Conservation (phyloP, 2,329 filamentous ascomycete genomes). For the Trichophyton simii region DNA sequence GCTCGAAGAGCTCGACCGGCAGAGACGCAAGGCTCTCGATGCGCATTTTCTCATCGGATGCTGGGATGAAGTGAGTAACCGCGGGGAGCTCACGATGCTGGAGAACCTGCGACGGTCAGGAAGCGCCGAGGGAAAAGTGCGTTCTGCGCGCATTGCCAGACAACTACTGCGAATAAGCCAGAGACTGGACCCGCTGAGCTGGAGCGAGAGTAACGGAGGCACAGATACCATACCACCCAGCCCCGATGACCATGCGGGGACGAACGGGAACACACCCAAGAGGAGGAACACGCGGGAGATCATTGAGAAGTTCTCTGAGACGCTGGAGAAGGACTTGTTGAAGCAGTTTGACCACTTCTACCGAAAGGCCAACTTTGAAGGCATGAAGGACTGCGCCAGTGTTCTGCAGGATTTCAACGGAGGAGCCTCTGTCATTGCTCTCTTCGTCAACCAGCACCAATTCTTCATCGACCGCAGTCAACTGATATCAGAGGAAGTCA, state of each 20-base stretch:
- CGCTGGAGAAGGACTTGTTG: slow-evolving; percentile 83
- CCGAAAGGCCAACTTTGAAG: slow-evolving; percentile 84
- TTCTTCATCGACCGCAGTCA: slow-evolving; percentile 98
- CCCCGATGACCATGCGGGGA: slow-evolving; percentile 16
- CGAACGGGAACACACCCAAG: slow-evolving; percentile 38
- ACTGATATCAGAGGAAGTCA: slow-evolving; percentile 73
- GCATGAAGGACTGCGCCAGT: slow-evolving; percentile 93
- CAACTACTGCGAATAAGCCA: slow-evolving; percentile 92
- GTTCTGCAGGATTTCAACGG: slow-evolving; percentile 94
- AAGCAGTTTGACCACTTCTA: slow-evolving; percentile 98
- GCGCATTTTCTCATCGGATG: slow-evolving; percentile 92
- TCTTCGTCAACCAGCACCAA: slow-evolving; percentile 97
- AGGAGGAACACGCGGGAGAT: slow-evolving; percentile 63
- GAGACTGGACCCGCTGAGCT: slow-evolving; percentile 66
- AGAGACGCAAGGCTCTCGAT: slow-evolving; percentile 78
- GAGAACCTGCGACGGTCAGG: slow-evolving; percentile 79
- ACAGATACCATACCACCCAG: slow-evolving; percentile 36
- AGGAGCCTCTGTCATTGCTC: slow-evolving; percentile 82
- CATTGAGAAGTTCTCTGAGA: slow-evolving; percentile 93
- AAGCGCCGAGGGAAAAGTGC: slow-evolving; percentile 80
- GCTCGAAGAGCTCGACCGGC: slow-evolving; percentile 86
- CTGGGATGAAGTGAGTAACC: slow-evolving; percentile 89
- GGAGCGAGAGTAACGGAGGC: slow-evolving; percentile 41
- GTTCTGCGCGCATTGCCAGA: slow-evolving; percentile 83
- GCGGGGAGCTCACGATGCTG: slow-evolving; percentile 71